Percentiles rank a stretch among this genome's conserved stretches.
Conservation (phyloP, 2,329 filamentous ascomycete genomes). For the Colletotrichum lindemuthianum region DNA sequence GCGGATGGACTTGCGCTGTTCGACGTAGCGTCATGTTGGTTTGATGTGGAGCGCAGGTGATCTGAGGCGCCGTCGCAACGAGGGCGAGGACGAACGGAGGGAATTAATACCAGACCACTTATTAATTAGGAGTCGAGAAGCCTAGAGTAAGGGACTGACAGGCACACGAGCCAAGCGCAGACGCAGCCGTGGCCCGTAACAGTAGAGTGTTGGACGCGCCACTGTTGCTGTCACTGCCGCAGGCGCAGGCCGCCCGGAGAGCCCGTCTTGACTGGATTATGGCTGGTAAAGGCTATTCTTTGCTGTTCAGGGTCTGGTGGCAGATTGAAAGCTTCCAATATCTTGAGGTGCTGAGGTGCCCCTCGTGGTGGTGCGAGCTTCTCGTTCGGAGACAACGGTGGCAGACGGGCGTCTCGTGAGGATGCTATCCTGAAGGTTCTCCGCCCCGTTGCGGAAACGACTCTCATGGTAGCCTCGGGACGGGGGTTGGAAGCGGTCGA, state of each 20-base stretch:
- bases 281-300: not conserved
- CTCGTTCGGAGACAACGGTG: conserved; percentile 20
- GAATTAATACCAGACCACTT: conserved; percentile 22
- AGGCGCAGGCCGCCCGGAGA: conserved; percentile 31
- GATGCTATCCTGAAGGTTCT: not conserved
- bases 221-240: not conserved
- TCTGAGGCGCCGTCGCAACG: conserved; percentile 13
- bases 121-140: conserved; percentile 13
- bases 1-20: not conserved
- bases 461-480: not conserved
- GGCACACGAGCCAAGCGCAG: conserved; percentile 21
- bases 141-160: not conserved
- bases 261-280: conserved; percentile 3
- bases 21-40: conserved; percentile 11
- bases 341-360: not conserved
- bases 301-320: conserved; percentile 28
- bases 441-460: not conserved
- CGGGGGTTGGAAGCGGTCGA: conserved; percentile 27
- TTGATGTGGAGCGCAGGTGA: conserved; percentile 16
- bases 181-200: conserved; percentile 2
- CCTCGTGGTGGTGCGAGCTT: not conserved
- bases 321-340: conserved; percentile 23
- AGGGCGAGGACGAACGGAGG: conserved; percentile 10
- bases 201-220: conserved; percentile 9
- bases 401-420: conserved; percentile 12